phyloP scores from a whole-genome alignment of 2,329 filamentous ascomycete genomes.

The Fusarium siculi region DNA sequence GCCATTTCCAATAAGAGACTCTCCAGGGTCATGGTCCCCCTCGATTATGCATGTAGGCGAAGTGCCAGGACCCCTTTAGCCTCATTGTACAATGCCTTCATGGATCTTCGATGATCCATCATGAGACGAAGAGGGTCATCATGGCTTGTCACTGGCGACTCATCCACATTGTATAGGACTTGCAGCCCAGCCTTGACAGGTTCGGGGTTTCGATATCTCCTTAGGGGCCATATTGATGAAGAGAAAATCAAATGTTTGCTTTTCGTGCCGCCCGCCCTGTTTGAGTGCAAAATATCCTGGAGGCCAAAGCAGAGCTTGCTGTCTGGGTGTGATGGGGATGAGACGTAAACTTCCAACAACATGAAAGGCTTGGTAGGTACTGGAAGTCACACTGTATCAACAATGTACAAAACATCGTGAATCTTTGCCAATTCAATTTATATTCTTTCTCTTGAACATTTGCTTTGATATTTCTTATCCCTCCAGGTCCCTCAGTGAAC shows the following conservation, averaged over 20 bases:
- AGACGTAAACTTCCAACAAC: neutral
- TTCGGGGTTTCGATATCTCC: neutral
- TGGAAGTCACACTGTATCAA: neutral
- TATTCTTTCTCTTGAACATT: neutral
- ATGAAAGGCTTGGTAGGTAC: neutral
- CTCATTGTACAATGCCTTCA: conserved; percentile 12
- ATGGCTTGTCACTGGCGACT: conserved; percentile 17
- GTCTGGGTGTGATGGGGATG: neutral
- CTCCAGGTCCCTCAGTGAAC: neutral
- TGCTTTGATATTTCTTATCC: neutral
- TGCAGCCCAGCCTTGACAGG: neutral
- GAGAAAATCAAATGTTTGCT: conserved; percentile 32
- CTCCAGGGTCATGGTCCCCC: neutral
- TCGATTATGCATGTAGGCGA: conserved; percentile 2
- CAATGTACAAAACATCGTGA: too few relatives aligned
- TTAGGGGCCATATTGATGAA: neutral
- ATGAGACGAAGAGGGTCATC: conserved; percentile 30
- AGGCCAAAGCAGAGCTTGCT: neutral
- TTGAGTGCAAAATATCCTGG: neutral
- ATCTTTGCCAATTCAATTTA: too few relatives aligned
- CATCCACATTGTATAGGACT: neutral
- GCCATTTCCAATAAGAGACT: neutral
- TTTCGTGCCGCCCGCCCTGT: neutral
- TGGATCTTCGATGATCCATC: conserved; percentile 27
- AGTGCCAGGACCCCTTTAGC: conserved; percentile 2